A percentile compares a stretch with the other conserved stretches of the same genome.
These are phyloP conservation scores for Boeremia lycopersici DNA, from an alignment of 2,329 filamentous ascomycete species.

Conservation along the genomic window DNA sequence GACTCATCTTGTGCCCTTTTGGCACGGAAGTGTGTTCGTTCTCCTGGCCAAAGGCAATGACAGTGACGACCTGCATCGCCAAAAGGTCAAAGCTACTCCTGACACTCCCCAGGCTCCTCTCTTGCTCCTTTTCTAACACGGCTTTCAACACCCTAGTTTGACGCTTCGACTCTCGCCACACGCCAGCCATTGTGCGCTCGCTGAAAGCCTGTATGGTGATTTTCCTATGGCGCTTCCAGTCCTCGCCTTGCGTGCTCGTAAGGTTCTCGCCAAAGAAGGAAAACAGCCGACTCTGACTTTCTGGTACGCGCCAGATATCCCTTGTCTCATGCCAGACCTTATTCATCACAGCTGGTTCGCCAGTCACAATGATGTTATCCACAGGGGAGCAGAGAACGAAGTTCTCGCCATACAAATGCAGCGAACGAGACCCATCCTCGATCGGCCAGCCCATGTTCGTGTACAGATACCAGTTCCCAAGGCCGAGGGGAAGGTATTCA, in stretches of 20 bases:
- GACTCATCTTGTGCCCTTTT: conserved; percentile 18
- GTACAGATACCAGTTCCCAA: conserved; percentile 30
- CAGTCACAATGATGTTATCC: conserved; percentile 27
- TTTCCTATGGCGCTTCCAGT: conserved; percentile 32
- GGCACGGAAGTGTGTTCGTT: conserved; percentile 8
- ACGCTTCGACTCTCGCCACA: conserved; percentile 22
- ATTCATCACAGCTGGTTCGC: conserved; percentile 21
- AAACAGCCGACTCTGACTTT: conserved; percentile 21
- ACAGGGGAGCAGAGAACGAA: conserved; percentile 33
- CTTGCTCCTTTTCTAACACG: not conserved
- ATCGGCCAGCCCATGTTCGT: conserved; percentile 32
- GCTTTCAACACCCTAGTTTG: conserved; percentile 7
- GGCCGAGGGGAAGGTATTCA: conserved; percentile 21
- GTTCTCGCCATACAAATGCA: conserved; percentile 27
- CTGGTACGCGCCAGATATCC: conserved; percentile 19
- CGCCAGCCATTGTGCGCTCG: conserved; percentile 16
- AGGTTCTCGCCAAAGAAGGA: conserved; percentile 29
- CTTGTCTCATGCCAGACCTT: conserved; percentile 15
- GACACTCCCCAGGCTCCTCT: conserved; percentile 2
- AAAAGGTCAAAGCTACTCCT: conserved; percentile 21
- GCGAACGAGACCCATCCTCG: conserved; percentile 21
- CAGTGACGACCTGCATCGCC: conserved; percentile 24
- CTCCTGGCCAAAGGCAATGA: conserved; percentile 24
- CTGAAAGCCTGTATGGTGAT: conserved; percentile 24
- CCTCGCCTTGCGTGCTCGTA: conserved; percentile 20